A percentile compares a stretch with the other conserved stretches of the same genome.
These are phyloP conservation scores for Proliferodiscus dingleyae DNA, from an alignment of 2,329 filamentous ascomycete species.

Conservation along the genomic window DNA sequence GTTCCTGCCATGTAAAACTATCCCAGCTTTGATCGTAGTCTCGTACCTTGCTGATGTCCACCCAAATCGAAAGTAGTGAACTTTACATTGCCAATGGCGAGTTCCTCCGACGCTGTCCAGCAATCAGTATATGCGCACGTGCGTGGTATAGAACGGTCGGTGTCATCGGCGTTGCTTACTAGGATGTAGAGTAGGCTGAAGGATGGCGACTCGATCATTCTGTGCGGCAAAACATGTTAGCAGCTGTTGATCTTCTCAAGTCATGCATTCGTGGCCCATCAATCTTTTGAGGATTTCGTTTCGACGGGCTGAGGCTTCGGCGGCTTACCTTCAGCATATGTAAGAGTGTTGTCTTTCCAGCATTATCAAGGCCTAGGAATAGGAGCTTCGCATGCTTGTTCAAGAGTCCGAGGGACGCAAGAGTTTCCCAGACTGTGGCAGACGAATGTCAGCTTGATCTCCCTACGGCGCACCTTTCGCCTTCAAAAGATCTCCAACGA, in stretches of 20 bases:
- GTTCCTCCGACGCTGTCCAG: constrained; percentile 72
- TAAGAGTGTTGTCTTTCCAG: constrained; percentile 87
- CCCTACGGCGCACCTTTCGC: background rate
- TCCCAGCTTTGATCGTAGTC: constrained; percentile 2
- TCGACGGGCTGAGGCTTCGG: background rate
- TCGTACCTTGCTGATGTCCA: constrained; percentile 81
- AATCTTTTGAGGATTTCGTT: background rate
- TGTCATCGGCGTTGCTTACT: constrained; percentile 47
- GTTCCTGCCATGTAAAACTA: background rate
- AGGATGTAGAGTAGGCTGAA: constrained; percentile 86
- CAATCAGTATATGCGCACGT: constrained; percentile 23
- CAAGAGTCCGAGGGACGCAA: constrained; percentile 79
- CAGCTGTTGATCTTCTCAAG: constrained; percentile 3
- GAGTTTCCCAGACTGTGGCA: constrained; percentile 74
- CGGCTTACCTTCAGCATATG: constrained; percentile 86
- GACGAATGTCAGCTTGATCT: constrained; percentile 28
- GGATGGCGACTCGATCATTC: constrained; percentile 90
- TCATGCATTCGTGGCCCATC: constrained; percentile 2
- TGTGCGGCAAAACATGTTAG: constrained; percentile 33
- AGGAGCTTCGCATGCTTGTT: constrained; percentile 97
- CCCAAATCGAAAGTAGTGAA: constrained; percentile 94
- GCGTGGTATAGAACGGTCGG: background rate
- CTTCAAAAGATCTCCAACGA: background rate
- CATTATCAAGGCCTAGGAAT: constrained; percentile 90
- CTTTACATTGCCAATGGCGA: constrained; percentile 86